A percentile compares a stretch with the other conserved stretches of the same genome.
Conservation (phyloP, 1,284 basidiomycete species). For the Boletellus deceptivus region DNA sequence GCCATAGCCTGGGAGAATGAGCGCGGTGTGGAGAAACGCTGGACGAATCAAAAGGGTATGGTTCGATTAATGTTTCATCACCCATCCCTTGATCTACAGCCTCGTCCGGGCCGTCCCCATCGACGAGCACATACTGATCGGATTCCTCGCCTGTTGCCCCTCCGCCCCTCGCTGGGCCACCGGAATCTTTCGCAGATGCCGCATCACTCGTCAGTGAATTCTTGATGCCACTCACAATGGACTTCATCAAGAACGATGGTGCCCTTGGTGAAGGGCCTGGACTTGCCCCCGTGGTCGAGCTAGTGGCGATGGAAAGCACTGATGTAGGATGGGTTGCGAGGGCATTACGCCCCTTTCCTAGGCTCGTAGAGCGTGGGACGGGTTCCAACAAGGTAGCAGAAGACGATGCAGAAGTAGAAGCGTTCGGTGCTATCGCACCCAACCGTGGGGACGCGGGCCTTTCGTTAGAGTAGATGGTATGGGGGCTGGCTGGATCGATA, state of each 20-base stretch:
- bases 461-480: slow-evolving; percentile 38
- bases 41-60: slow-evolving; percentile 20
- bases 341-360: slow-evolving; percentile 7
- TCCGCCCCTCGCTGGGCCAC: not conserved
- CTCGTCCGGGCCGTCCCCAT: slow-evolving; percentile 14
- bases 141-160: slow-evolving; percentile 11
- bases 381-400: slow-evolving; percentile 36
- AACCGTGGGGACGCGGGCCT: slow-evolving; percentile 21
- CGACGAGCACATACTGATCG: slow-evolving; percentile 29
- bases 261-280: slow-evolving; percentile 13
- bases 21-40: slow-evolving; percentile 19
- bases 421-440: not conserved
- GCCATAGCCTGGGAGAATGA: slow-evolving; percentile 6
- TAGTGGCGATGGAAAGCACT: slow-evolving; percentile 7
- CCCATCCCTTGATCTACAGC: slow-evolving; percentile 10
- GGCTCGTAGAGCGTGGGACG: slow-evolving; percentile 26
- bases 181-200: slow-evolving; percentile 2
- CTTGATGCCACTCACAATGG: slow-evolving; percentile 25
- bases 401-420: slow-evolving; percentile 37
- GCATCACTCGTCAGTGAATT: slow-evolving; percentile 19
- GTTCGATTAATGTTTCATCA: slow-evolving; percentile 21
- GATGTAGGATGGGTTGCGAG: slow-evolving; percentile 16
- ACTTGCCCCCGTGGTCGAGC: slow-evolving; percentile 3
- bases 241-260: slow-evolving; percentile 24
- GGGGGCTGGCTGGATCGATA: slow-evolving; percentile 26